Conservation (phyloP, 1,284 basidiomycete genomes). For the Naganishia cerealis region DNA sequence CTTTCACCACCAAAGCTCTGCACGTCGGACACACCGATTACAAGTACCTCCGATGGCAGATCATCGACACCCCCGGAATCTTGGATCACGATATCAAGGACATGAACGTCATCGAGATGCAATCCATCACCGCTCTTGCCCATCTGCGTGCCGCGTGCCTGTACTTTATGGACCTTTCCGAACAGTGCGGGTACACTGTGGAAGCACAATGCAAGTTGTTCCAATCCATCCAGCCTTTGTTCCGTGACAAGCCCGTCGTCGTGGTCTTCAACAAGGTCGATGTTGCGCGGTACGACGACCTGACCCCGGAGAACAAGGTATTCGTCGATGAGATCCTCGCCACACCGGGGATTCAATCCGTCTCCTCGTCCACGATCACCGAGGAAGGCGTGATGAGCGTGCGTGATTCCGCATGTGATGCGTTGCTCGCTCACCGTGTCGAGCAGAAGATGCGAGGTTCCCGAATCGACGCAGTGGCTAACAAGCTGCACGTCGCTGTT, state of each 20-base stretch:
- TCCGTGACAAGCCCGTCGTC: conserved; percentile 83
- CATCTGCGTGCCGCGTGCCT: conserved; percentile 86
- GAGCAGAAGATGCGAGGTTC: conserved; percentile 89
- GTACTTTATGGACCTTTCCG: conserved; percentile 95
- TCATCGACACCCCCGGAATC: conserved; percentile 91
- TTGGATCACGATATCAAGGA: conserved; percentile 81
- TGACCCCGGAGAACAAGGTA: conserved; percentile 69
- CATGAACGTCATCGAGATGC: conserved; percentile 99
- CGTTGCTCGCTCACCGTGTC: conserved; percentile 85
- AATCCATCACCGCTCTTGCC: conserved; percentile 92
- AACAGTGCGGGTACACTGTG: conserved; percentile 91
- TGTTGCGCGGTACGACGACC: conserved; percentile 77
- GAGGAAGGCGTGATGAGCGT: conserved; percentile 95
- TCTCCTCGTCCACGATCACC: conserved; percentile 83
- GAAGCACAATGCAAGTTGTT: conserved; percentile 95
- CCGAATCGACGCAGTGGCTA: conserved; percentile 85
- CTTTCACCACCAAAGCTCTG: conserved; percentile 94
- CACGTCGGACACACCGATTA: conserved; percentile 97
- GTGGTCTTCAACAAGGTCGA: conserved; percentile 97
- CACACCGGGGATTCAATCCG: conserved; percentile 64
- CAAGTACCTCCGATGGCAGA: conserved; percentile 96
- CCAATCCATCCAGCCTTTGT: conserved; percentile 95
- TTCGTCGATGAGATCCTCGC: conserved; percentile 83
- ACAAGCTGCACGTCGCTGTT: conserved; percentile 88
- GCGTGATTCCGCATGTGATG: conserved; percentile 87